Base-by-base conservation (phyloP, 805 yeast genomes). In the Maudiozyma turicensis region DNA sequence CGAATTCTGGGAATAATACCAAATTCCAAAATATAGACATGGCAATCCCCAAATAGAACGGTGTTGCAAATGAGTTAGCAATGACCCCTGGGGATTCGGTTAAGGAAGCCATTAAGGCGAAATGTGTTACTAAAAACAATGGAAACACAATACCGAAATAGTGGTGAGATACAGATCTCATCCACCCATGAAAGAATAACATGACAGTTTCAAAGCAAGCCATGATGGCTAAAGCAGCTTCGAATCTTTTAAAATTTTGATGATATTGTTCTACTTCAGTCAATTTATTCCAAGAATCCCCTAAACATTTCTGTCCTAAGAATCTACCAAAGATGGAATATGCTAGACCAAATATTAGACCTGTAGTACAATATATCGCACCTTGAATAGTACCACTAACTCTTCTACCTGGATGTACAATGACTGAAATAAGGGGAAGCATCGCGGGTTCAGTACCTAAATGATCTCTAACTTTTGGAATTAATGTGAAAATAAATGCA, bases 321-420 rank as follows among this genome's bases (percentile, higher is more conserved):
- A 66, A 71, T 43, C 76, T 63, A 1, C 70, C 74, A 34, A 75
- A 60, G 0, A 72, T 48, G 0, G 74, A 62, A 48, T 69, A 75
- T 0, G 72, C 73, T 13, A 72, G 58, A 0, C 78, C 80, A 14
- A 72, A 43, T 1, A 69, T 55, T 31, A 72, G 48, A 0, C 79
- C 80, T 2, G 72, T 61, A 2, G 65, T 51, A 55, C 75, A 72
- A 43, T 71, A 63, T 4, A 71, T 55, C 7, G 65, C 65, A 26
- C 71, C 70, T 52, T 75, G 76, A 29, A 75, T 63, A 56, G 75
- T 73, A 6, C 74, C 69, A 26, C 78, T 75, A 2, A 73, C 63
- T 46, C 80, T 65, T 52, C 77, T 66, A 0, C 79, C 78, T 2
- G 78, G 78, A 53, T 74, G 77, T 5, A 72, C 72, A 57, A 72